Conservation (phyloP, 805 yeast genomes). For the Clavispora vitiphila region DNA sequence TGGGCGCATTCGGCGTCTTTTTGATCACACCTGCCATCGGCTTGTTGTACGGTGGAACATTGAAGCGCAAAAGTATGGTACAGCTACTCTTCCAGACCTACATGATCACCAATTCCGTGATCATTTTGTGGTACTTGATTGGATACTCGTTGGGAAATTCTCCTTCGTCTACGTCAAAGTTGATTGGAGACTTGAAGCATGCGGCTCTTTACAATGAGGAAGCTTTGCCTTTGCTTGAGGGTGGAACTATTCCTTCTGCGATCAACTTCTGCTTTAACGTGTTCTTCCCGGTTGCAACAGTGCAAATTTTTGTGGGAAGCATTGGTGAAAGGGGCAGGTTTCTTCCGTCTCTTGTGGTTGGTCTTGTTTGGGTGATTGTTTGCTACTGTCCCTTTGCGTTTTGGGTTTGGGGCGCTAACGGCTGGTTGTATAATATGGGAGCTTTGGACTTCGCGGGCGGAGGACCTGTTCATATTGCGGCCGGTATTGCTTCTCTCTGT, state of each 20-base stretch:
- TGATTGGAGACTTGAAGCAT: constrained; percentile 32
- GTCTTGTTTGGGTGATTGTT: constrained; percentile 37
- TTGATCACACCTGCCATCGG: constrained; percentile 45
- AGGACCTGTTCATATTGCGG: constrained; percentile 45
- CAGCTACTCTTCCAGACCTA: constrained; percentile 42
- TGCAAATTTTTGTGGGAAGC: constrained; percentile 41
- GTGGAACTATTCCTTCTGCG: constrained; percentile 46
- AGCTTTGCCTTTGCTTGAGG: constrained; percentile 38
- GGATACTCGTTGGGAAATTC: constrained; percentile 44
- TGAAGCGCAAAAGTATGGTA: constrained; percentile 38
- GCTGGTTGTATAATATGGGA: constrained; percentile 41
- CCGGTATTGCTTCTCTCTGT: constrained; percentile 40
- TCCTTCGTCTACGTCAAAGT: constrained; percentile 21
- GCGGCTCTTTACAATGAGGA: constrained; percentile 38
- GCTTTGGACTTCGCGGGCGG: constrained; percentile 48
- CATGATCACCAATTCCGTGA: constrained; percentile 35
- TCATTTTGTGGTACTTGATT: constrained; percentile 40
- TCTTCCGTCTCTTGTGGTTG: constrained; percentile 38
- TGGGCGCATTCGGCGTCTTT: constrained; percentile 45
- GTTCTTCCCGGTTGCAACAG: constrained; percentile 46
- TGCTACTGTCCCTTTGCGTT: constrained; percentile 43
- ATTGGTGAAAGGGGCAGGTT: constrained; percentile 41
- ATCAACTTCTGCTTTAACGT: constrained; percentile 40
- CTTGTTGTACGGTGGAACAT: constrained; percentile 40
- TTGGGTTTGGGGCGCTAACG: constrained; percentile 44